These are phyloP conservation scores for Colletotrichum australisinense DNA, from an alignment of 2,329 filamentous ascomycete genomes.

Conservation along the genomic window DNA sequence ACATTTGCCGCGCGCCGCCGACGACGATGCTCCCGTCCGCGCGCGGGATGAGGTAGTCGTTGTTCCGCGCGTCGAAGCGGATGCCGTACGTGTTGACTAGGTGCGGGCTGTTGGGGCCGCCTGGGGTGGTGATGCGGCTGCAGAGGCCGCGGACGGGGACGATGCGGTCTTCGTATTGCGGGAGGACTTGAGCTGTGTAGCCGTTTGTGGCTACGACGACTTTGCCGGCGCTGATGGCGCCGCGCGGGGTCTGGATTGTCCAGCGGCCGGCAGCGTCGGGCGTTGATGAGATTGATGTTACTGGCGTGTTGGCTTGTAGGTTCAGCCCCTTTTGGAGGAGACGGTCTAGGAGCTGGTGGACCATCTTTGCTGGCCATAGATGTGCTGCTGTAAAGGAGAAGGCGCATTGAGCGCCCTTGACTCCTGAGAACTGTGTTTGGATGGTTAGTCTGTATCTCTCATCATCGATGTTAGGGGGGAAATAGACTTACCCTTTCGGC, in stretches of 20 bases:
- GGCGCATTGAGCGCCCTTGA: not conserved
- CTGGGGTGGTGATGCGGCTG: constrained; percentile 39
- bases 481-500: constrained; percentile 3
- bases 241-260: constrained; percentile 35
- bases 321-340: constrained; percentile 14
- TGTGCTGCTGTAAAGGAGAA: constrained; percentile 6
- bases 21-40: constrained; percentile 51
- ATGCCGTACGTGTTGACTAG: constrained; percentile 69
- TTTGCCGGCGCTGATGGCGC: constrained; percentile 34
- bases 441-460: not conserved
- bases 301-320: constrained; percentile 34
- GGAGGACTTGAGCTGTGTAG: constrained; percentile 39
- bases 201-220: constrained; percentile 46
- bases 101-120: constrained; percentile 43
- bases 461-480: not conserved
- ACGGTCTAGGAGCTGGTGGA: not conserved
- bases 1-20: constrained; percentile 46
- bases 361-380: not conserved
- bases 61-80: constrained; percentile 64
- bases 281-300: not conserved
- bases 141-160: constrained; percentile 36
- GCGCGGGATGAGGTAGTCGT: constrained; percentile 75
- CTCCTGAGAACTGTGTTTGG: not conserved
- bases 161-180: constrained; percentile 42
- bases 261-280: constrained; percentile 13